These are phyloP conservation scores for Pythium guiyangense DNA, from an alignment of 352 stramenopile genomes.

Conservation along the genomic window DNA sequence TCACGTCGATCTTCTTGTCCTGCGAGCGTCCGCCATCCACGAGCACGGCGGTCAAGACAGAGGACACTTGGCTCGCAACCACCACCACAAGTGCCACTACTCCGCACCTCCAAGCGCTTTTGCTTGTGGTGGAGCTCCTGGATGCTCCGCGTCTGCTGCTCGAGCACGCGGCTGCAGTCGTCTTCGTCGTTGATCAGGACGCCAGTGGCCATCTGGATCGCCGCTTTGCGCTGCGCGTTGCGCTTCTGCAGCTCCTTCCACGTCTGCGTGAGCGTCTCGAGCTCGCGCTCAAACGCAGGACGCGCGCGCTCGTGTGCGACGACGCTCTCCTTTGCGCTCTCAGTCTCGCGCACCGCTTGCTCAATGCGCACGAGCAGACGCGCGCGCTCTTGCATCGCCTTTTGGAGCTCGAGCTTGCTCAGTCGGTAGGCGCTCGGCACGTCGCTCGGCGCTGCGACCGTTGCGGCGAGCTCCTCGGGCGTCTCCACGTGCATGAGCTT, in stretches of 20 bases:
- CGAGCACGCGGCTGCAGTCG: constrained; percentile 68
- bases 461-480: constrained; percentile 32
- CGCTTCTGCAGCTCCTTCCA: constrained; percentile 73
- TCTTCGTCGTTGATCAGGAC: constrained; percentile 79
- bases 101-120: constrained; percentile 46
- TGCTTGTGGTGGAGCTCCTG: constrained; percentile 68
- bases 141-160: constrained; percentile 67
- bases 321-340: constrained; percentile 47
- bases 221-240: constrained; percentile 67
- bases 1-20: constrained; percentile 73
- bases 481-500: constrained; percentile 61
- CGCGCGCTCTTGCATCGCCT: constrained; percentile 35
- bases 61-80: no score
- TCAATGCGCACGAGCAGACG: constrained; percentile 34
- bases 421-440: constrained; percentile 26
- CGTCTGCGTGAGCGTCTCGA: constrained; percentile 41
- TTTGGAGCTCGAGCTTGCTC: constrained; percentile 40
- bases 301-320: constrained; percentile 31
- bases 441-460: constrained; percentile 18
- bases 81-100: no score
- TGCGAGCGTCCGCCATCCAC: no score
- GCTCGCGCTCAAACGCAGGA: constrained; percentile 38
- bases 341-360: constrained; percentile 33
- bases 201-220: constrained; percentile 61
- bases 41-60: no score